Base-by-base conservation (phyloP, 169 alveolate species). In the Cryptosporidium parvum region DNA sequence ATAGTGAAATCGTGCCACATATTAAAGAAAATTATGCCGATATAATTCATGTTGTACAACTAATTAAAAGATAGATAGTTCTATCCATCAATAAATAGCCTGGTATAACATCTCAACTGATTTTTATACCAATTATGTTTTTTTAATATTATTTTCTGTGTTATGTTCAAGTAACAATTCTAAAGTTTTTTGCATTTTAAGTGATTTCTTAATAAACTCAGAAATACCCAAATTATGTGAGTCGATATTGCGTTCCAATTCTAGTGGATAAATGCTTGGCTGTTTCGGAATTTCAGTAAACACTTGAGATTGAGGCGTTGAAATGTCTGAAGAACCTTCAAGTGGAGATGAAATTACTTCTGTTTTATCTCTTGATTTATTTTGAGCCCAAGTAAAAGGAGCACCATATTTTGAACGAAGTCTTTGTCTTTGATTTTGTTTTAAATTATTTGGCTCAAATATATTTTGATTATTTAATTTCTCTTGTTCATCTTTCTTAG, bases 211-310 rank as follows among this genome's bases (percentile, higher is more conserved):
- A 37, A 80, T 62, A 80, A 65, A 62, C 12, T 80, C 89, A 8
- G 84, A 45, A 42, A 67, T 33, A 14, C 12, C 51, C 29, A 29
- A 67, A 67, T 33, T 67, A 31, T 21, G 8, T 21, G 52, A 8
- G 12, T 1, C 8, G 10, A 31, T 37, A 31, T 37, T n/a, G 12
- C 52, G 33, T 3, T 67, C 48, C 26, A 73, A 73, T n/a, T 73
- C 86, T 10, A 59, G 39, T 18, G 86, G 86, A 52, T 73, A 73
- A 56, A 73, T 73, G 37, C 86, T 73, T 53, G 86, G 86, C 9
- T 73, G 86, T 42, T 73, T 56, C 33, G 86, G 86, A n/a, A 73
- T 73, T 62, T 73, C 86, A 18, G 86, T 58, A 56, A 73, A 73
- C 0, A 73, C 23, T 23, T 56, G 86, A 31, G 85, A 72, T 16